Evolutionary conservation across 2,329 filamentous ascomycete genomes (phyloP), one percentile per base, ranked within the genome.

Genomic region (Epichloe glyceriae): DNA sequence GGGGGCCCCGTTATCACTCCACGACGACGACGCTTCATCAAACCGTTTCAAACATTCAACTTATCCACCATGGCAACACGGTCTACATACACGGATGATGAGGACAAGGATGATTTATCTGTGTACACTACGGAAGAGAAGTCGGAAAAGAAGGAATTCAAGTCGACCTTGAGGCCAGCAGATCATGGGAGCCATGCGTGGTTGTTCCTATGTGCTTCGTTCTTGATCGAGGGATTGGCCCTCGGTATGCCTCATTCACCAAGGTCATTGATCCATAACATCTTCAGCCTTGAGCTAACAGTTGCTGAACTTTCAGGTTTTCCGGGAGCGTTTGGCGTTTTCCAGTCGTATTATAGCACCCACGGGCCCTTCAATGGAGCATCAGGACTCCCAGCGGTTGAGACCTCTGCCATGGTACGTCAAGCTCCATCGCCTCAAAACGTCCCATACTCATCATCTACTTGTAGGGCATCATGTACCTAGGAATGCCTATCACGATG

Each of bases 301-400:
- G 15, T 3, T 10, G 1, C 17, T 10, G 39, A 5, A 19, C 19
- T 35, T 15, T 11, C 14, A 83, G 80, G 80, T 2, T 83, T 85
- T 52, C 75, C 79, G 0, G 78, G 79, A 52, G 73, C 79, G 1
- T 86, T 79, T 58, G 82, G 82, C 44, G 73, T 86, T 35, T 85
- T 86, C 59, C 80, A 84, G 59, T 72, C 78, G 46, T 81, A 82
- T 61, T 86, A 85, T 61, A 73, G 68, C 38, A 73, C 68, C 2
- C 71, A 79, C 46, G 69, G 70, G 14, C 74, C 78, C 3, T 85
- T 85, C 52, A 62, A 64, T 3, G 69, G 69, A 7, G 66, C 70
- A 1, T 65, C 70, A 42, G 68, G 70, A 45, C 75, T 84, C 39
- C 71, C 80, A 11, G 69, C 77, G 8, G 76, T 85, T 47, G 82